Evolutionary conservation across 768 basidiomycete species (phyloP).

Genomic region (Leccinum broughii): DNA sequence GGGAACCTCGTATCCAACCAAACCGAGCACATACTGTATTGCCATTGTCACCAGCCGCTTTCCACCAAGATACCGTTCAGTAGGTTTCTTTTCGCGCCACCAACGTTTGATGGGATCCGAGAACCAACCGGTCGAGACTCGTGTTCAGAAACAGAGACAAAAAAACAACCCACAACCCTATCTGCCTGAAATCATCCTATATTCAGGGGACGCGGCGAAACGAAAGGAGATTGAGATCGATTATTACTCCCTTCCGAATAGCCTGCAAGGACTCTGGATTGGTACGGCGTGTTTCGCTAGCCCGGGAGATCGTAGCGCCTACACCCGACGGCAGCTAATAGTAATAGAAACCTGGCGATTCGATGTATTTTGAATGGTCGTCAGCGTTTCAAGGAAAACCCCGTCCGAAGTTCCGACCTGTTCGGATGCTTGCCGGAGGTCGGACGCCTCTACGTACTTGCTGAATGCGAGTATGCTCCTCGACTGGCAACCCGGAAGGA

Average conservation of each 20-base stretch:
- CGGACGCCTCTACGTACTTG: neutral
- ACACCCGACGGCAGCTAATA: neutral
- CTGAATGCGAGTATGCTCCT: neutral
- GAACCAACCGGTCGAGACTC: neutral
- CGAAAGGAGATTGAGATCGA: neutral
- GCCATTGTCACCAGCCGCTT: neutral
- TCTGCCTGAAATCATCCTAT: neutral
- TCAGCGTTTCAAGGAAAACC: neutral
- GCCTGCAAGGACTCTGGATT: neutral
- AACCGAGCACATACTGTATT: neutral
- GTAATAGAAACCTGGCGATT: neutral
- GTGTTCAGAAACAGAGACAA: neutral
- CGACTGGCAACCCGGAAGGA: neutral
- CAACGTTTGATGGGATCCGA: neutral
- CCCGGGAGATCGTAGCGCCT: neutral
- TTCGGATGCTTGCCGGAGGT: neutral
- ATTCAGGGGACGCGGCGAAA: neutral
- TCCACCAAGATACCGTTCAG: neutral
- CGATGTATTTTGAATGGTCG: neutral
- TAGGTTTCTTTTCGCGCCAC: neutral
- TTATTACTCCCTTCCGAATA: neutral
- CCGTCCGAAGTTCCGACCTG: neutral
- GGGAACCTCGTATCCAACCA: neutral
- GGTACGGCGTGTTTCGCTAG: neutral
- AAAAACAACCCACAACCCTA: neutral